Conservation (phyloP, 2,329 filamentous ascomycete genomes). For the Exophiala lecanii-corni region DNA sequence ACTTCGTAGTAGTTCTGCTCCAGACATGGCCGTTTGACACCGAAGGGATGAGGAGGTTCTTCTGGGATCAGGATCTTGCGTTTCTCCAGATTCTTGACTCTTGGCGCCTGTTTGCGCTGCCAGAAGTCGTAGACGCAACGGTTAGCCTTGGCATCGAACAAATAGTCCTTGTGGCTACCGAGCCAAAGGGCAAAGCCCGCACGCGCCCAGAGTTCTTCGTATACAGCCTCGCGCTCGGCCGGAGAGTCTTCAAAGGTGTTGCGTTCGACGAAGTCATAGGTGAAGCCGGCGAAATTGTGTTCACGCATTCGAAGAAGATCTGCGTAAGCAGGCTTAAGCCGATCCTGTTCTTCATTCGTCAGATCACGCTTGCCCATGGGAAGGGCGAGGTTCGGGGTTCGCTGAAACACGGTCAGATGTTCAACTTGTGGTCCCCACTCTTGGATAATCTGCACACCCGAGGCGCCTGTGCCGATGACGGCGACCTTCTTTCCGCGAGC, state of each 20-base stretch:
- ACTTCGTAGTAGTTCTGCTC: conserved; percentile 51
- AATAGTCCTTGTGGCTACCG: conserved; percentile 46
- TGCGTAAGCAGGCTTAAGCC: conserved; percentile 25
- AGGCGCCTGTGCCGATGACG: conserved; percentile 61
- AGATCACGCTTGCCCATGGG: conserved; percentile 54
- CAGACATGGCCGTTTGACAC: conserved; percentile 47
- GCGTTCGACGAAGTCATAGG: conserved; percentile 54
- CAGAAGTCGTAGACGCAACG: conserved; percentile 53
- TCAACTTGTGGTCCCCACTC: conserved; percentile 52
- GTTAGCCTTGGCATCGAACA: conserved; percentile 45
- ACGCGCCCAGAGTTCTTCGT: conserved; percentile 45
- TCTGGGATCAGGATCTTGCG: conserved; percentile 50
- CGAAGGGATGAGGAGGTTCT: conserved; percentile 53
- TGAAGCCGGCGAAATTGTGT: conserved; percentile 48
- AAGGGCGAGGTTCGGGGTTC: conserved; percentile 61
- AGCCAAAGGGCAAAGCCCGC: conserved; percentile 55
- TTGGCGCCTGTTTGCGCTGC: conserved; percentile 47
- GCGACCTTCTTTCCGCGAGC: conserved; percentile 56
- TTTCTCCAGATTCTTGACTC: conserved; percentile 49
- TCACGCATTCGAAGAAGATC: conserved; percentile 21
- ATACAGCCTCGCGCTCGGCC: conserved; percentile 39
- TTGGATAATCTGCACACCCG: conserved; percentile 61
- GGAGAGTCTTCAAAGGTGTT: conserved; percentile 32
- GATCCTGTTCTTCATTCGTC: conserved; percentile 46
- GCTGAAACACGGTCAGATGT: conserved; percentile 52